Conservation (phyloP, 2,329 filamentous ascomycete genomes). For the Coniochaeta prunicola region DNA sequence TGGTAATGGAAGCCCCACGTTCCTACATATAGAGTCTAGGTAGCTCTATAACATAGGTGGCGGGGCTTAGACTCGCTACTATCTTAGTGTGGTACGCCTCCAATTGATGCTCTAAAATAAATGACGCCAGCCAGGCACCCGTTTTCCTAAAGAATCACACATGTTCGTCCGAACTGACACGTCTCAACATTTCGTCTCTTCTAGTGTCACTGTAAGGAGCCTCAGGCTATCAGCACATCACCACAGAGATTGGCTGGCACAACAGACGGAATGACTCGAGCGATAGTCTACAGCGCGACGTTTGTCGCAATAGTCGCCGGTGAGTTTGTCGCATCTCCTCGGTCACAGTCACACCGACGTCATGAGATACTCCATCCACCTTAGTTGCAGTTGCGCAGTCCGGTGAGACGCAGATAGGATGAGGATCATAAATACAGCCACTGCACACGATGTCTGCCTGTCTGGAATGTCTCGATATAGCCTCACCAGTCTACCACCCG, state of each 20-base stretch:
- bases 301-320: slow-evolving; percentile 34
- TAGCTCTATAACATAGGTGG: too few species aligned
- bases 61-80: too few species aligned
- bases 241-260: not conserved
- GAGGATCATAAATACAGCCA: not conserved
- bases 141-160: not conserved
- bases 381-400: too few species aligned
- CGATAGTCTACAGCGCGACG: slow-evolving; percentile 33
- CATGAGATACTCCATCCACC: too few species aligned
- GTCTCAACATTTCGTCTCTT: not conserved
- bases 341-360: not conserved
- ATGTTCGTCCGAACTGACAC: not conserved
- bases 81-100: too few species aligned
- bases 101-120: not conserved
- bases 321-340: slow-evolving; percentile 20
- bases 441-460: slow-evolving; percentile 1
- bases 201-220: not conserved
- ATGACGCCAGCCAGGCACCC: not conserved
- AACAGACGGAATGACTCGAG: slow-evolving; percentile 31
- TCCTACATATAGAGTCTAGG: not conserved
- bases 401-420: not conserved
- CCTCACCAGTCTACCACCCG: not conserved
- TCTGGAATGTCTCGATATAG: not conserved
- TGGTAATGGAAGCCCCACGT: not conserved
- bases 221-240: not conserved